Percentiles rank a stretch among this genome's conserved stretches.
phyloP scores from a whole-genome alignment of 306 rosid genomes.

The Cucurbita ficifolia region DNA sequence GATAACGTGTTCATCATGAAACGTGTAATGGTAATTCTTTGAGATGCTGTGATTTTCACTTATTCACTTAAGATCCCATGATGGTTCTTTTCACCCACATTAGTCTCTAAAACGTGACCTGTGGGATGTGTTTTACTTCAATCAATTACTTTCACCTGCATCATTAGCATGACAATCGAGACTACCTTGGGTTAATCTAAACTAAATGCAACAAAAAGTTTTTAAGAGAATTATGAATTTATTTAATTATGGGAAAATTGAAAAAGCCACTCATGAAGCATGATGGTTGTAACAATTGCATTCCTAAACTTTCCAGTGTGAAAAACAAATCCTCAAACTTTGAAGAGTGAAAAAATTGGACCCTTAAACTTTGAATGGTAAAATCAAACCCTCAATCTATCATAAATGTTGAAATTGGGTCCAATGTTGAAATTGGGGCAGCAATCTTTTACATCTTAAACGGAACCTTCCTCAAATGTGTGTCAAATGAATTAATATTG shows the following conservation, averaged over 20 bases:
- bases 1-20: slow-evolving; percentile 69
- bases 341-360: too few species aligned
- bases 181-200: background rate
- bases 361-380: too few species aligned
- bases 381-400: too few species aligned
- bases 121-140: background rate
- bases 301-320: too few species aligned
- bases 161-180: background rate
- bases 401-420: too few species aligned
- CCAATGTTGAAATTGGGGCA: background rate
- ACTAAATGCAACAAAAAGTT: background rate
- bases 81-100: background rate
- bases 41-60: background rate
- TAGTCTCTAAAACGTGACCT: background rate
- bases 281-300: too few species aligned
- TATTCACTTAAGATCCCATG: background rate
- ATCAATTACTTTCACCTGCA: background rate
- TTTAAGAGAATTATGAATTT: background rate
- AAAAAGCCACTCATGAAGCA: too few species aligned
- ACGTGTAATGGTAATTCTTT: slow-evolving; percentile 72
- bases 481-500: background rate
- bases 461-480: background rate
- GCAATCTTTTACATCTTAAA: background rate
- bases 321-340: too few species aligned
- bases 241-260: background rate